A percentile compares a stretch with the other conserved stretches of the same genome.
These are phyloP conservation scores for Aspergillus intermedius DNA, from an alignment of 2,329 filamentous ascomycete genomes.

Conservation along the genomic window DNA sequence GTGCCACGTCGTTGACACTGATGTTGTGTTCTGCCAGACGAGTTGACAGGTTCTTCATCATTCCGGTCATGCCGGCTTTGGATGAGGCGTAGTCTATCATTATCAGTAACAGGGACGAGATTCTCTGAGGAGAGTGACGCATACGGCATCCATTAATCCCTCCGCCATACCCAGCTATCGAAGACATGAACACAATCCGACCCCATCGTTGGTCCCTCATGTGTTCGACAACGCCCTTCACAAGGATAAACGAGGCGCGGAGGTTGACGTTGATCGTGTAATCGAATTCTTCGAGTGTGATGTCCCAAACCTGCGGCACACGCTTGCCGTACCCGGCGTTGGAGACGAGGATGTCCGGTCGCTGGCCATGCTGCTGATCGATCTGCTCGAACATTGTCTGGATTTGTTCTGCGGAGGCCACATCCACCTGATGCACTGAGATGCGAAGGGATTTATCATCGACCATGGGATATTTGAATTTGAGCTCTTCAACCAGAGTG, in stretches of 20 bases:
- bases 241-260: constrained; percentile 56
- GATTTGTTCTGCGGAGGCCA: constrained; percentile 49
- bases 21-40: constrained; percentile 56
- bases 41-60: constrained; percentile 59
- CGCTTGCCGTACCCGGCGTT: constrained; percentile 63
- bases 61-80: constrained; percentile 56
- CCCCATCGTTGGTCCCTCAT: constrained; percentile 59
- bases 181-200: constrained; percentile 58
- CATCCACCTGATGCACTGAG: constrained; percentile 53
- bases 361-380: constrained; percentile 45
- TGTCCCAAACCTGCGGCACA: constrained; percentile 52
- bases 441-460: constrained; percentile 33
- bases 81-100: constrained; percentile 48
- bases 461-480: constrained; percentile 17
- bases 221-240: constrained; percentile 53
- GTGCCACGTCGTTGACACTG: constrained; percentile 62
- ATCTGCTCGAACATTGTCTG: constrained; percentile 51
- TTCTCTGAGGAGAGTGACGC: constrained; percentile 6
- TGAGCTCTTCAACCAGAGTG: constrained; percentile 39
- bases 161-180: constrained; percentile 57
- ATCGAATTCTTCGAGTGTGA: constrained; percentile 59
- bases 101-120: neutral
- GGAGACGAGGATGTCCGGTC: constrained; percentile 58
- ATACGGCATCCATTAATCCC: constrained; percentile 57
- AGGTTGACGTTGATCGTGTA: constrained; percentile 57